Conservation (phyloP, 2,329 filamentous ascomycete species). For the Calonectria naviculata region DNA sequence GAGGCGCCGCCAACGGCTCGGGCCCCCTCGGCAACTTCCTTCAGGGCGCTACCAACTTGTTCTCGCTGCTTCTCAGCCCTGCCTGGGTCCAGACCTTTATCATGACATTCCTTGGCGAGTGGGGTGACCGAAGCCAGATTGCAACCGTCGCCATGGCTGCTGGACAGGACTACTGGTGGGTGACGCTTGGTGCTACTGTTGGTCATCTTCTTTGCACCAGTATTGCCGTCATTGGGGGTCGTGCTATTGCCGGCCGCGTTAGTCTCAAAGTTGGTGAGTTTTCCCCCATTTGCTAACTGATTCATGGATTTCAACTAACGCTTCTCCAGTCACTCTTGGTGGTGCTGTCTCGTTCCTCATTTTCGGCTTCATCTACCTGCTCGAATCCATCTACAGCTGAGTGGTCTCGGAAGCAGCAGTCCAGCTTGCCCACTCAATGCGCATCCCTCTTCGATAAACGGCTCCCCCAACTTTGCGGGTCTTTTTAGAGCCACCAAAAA, state of each 20-base stretch:
- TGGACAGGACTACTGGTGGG: slow-evolving; percentile 99
- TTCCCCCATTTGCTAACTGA: not conserved
- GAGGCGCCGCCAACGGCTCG: slow-evolving; percentile 63
- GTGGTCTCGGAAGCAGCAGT: not conserved
- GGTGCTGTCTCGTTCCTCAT: slow-evolving; percentile 90
- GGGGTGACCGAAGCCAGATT: slow-evolving; percentile 98
- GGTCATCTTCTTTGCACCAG: slow-evolving; percentile 93
- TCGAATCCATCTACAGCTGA: slow-evolving; percentile 77
- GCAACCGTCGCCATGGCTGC: slow-evolving; percentile 99
- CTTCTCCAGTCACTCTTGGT: slow-evolving; percentile 81
- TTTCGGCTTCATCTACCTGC: slow-evolving; percentile 91
- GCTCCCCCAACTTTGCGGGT: slow-evolving; percentile 9
- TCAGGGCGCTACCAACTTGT: slow-evolving; percentile 83
- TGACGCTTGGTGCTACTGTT: slow-evolving; percentile 86
- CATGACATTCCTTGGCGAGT: slow-evolving; percentile 99
- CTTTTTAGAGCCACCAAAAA: not conserved
- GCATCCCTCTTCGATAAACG: slow-evolving; percentile 22
- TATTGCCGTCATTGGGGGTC: slow-evolving; percentile 89
- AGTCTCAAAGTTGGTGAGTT: slow-evolving; percentile 95
- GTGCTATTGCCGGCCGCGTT: slow-evolving; percentile 91
- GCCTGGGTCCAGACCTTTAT: slow-evolving; percentile 99
- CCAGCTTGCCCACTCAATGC: slow-evolving; percentile 10
- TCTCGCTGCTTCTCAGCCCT: slow-evolving; percentile 88
- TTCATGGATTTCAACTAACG: slow-evolving; percentile 32
- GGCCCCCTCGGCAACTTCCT: slow-evolving; percentile 54